Evolutionary conservation across 768 basidiomycete genomes (phyloP).

Genomic region (Naganishia randhawae): DNA sequence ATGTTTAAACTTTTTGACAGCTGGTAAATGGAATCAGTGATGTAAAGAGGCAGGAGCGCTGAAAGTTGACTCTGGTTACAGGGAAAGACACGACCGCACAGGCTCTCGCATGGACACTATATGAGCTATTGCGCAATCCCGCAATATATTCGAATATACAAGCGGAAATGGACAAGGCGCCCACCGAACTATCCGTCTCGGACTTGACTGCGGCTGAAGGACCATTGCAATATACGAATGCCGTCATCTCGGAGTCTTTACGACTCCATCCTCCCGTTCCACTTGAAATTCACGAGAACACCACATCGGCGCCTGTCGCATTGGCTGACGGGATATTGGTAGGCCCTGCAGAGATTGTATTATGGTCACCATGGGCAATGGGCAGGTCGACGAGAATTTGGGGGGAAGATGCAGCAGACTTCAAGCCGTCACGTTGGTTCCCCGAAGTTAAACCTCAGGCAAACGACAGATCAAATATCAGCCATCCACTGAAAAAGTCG

Average conservation of each 20-base stretch:
- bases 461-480: neutral
- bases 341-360: constrained; percentile 31
- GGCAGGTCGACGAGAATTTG: constrained; percentile 31
- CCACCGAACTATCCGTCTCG: constrained; percentile 2
- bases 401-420: constrained; percentile 33
- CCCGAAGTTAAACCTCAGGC: neutral
- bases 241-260: constrained; percentile 36
- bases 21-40: constrained; percentile 33
- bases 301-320: constrained; percentile 22
- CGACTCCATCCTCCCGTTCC: constrained; percentile 39
- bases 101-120: constrained; percentile 36
- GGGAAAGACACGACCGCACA: constrained; percentile 41
- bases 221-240: constrained; percentile 29
- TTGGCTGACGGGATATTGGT: constrained; percentile 32
- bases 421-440: constrained; percentile 36
- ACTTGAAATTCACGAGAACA: constrained; percentile 31
- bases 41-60: neutral
- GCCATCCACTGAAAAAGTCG: constrained; percentile 29
- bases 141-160: neutral
- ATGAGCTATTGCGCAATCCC: constrained; percentile 32
- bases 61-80: neutral
- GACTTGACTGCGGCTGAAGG: constrained; percentile 18
- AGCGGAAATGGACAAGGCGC: constrained; percentile 7
- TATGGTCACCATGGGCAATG: constrained; percentile 36
- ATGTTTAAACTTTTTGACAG: constrained; percentile 36